Base-by-base conservation (phyloP, 2,329 filamentous ascomycete species). In the Parasarocladium wereldwijsianum region DNA sequence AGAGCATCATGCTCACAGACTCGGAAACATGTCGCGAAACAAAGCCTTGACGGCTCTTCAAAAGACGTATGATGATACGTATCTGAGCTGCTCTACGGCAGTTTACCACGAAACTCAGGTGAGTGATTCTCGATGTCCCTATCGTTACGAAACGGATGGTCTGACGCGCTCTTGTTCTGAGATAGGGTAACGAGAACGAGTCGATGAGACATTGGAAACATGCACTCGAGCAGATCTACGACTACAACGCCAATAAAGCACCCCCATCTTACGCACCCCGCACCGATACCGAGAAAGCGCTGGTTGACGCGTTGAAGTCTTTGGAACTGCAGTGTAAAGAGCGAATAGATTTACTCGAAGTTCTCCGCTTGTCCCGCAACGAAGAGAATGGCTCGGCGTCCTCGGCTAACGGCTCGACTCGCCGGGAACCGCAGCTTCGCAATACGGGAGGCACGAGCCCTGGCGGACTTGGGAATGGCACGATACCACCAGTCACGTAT, bases 51-150 rank as follows among this genome's bases (percentile, higher is more conserved):
- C 79, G 54, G 74, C 75, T 38, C 73, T 94, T 53, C 87, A 96
- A 60, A 94, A 93, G 68, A 93, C 85, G 33, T 96, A 96, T 58
- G 87, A 96, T 60, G 85, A 96, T 54, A 86, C 81, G 54, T 94
- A 93, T 57, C 60, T 94, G 43, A 85, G 79, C 49, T 94, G 86
- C 57, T 94, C 86, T 10, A 96, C 86, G 2, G 87, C 87, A 22
- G 82, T 93, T 31, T 94, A 93, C 58, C 94, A 93, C 53, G 90
- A 98, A 59, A 74, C 78, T 50, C 79, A 92, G 71, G 85, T 92
- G 57, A 32, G 43, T 40, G 19, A 4, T 12, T 8, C n/a, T 16
- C 17, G 10, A 26, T 16, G 6, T 26, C 8, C 24, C 14, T 14
- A 26, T n/a, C 12, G 4, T 6, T 6, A 14, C 23, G 12, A 8